A percentile compares a stretch with the other conserved stretches of the same genome.
Conservation (phyloP, 2,329 filamentous ascomycete species). For the Tolypocladium amazonense region DNA sequence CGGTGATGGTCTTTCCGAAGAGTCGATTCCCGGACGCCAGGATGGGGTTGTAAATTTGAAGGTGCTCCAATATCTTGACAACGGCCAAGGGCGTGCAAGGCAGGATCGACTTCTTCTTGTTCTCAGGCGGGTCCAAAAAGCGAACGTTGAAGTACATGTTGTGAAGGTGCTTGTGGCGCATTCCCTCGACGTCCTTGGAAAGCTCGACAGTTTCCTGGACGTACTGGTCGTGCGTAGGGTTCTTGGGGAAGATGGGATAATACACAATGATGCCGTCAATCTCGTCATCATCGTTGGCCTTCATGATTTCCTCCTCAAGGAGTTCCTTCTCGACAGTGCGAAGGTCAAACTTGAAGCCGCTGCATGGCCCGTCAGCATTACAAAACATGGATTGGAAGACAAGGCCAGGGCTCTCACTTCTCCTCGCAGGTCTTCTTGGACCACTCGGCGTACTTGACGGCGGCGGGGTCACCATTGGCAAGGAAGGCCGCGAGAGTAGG, state of each 20-base stretch:
- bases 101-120: conserved; percentile 79
- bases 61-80: conserved; percentile 92
- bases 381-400: neutral
- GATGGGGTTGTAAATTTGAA: conserved; percentile 94
- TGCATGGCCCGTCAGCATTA: conserved; percentile 22
- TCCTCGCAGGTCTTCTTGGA: conserved; percentile 93
- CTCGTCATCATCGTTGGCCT: conserved; percentile 65
- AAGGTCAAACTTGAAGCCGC: conserved; percentile 83
- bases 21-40: conserved; percentile 86
- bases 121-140: conserved; percentile 71
- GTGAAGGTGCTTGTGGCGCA: conserved; percentile 88
- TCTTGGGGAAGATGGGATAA: conserved; percentile 83
- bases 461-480: conserved; percentile 83
- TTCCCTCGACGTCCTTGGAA: conserved; percentile 88
- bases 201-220: conserved; percentile 89
- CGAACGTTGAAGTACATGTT: conserved; percentile 99
- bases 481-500: conserved; percentile 86
- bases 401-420: conserved; percentile 59
- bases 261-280: conserved; percentile 95
- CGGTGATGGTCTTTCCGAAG: conserved; percentile 87
- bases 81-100: conserved; percentile 93
- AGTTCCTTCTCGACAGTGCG: conserved; percentile 75
- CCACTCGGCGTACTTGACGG: conserved; percentile 91
- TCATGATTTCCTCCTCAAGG: conserved; percentile 79
- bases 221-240: conserved; percentile 82